Conservation (phyloP, 805 yeast species). For the Lachancea dasiensis region DNA sequence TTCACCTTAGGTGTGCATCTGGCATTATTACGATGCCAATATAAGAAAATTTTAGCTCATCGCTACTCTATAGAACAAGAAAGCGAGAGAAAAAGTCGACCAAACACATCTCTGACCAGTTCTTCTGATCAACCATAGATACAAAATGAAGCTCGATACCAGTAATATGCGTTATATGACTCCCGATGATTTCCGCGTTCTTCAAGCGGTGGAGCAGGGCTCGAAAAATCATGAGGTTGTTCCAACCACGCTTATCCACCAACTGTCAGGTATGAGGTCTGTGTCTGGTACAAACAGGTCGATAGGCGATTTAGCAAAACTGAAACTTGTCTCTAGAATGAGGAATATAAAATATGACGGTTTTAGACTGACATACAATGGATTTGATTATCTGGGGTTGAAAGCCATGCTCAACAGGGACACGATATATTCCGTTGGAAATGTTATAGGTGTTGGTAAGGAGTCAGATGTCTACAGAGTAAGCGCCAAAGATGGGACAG, state of each 20-base stretch:
- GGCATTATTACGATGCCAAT: too few relatives aligned
- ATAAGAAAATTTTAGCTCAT: conserved; percentile 2
- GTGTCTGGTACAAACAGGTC: conserved; percentile 71
- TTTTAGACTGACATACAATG: conserved; percentile 78
- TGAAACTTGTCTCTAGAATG: conserved; percentile 67
- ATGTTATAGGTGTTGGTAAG: conserved; percentile 92
- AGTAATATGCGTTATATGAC: conserved; percentile 91
- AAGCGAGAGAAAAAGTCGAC: too few relatives aligned
- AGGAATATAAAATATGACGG: conserved; percentile 96
- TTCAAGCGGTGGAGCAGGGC: conserved; percentile 86
- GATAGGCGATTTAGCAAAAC: conserved; percentile 80
- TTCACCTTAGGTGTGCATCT: too few relatives aligned
- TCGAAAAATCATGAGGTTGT: conserved; percentile 91
- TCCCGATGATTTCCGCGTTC: conserved; percentile 82
- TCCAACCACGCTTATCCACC: conserved; percentile 79
- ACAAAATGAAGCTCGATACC: conserved; percentile 81
- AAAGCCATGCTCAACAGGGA: conserved; percentile 74
- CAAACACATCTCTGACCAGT: too few relatives aligned
- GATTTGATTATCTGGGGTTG: conserved; percentile 88
- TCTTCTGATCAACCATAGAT: not conserved
- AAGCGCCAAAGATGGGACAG: conserved; percentile 57
- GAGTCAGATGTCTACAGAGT: conserved; percentile 93
- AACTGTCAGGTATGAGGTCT: conserved; percentile 70
- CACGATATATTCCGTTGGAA: conserved; percentile 71
- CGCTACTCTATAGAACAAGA: not conserved